phyloP scores from a whole-genome alignment of 345 rosid species.

The Mangifera indica region DNA sequence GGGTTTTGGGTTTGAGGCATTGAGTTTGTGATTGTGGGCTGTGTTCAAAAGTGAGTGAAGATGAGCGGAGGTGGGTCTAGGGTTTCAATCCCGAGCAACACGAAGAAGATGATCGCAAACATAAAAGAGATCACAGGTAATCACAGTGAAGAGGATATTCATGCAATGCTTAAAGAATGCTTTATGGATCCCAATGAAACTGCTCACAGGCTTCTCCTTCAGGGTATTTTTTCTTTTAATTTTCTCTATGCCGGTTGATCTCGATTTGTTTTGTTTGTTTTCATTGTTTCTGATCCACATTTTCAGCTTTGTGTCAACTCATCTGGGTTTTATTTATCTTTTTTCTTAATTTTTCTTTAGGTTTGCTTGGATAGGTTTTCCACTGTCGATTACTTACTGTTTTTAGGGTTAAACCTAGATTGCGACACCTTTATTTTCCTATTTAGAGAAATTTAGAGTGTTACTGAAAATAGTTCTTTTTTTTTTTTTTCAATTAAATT shows the following conservation, averaged over 20 bases:
- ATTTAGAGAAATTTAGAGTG: neutral
- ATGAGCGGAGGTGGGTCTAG: constrained; percentile 75
- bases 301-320: neutral
- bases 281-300: constrained; percentile 22
- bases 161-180: constrained; percentile 87
- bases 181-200: constrained; percentile 95
- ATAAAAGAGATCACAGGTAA: constrained; percentile 75
- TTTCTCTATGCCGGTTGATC: neutral
- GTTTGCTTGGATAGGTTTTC: constrained; percentile 22
- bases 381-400: constrained; percentile 2
- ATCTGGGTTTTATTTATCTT: constrained; percentile 29
- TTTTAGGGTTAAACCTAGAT: constrained; percentile 8
- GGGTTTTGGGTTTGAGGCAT: neutral
- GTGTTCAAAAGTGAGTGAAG: constrained; percentile 32
- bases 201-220: constrained; percentile 59
- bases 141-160: constrained; percentile 91
- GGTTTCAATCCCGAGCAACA: constrained; percentile 65
- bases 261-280: constrained; percentile 9
- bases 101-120: constrained; percentile 64
- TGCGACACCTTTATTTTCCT: constrained; percentile 2
- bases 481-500: neutral
- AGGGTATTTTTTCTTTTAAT: constrained; percentile 41
- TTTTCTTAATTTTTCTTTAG: neutral
- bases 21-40: constrained; percentile 1
- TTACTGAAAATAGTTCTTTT: neutral